These are phyloP conservation scores for Candida fluviatilis DNA, from an alignment of 805 yeast species.

Conservation along the genomic window DNA sequence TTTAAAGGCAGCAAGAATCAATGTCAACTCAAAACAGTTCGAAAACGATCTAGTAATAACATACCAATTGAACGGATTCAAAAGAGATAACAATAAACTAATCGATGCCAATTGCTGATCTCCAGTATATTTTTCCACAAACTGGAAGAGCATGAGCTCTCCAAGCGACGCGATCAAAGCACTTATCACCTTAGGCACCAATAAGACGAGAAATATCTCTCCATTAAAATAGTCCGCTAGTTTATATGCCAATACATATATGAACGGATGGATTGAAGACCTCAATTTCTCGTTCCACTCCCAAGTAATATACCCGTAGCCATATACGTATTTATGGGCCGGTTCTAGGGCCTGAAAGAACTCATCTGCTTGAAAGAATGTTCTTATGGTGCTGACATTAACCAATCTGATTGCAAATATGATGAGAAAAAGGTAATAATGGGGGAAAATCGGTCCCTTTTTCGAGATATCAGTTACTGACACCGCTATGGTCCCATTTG, in stretches of 20 bases:
- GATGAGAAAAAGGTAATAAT: background rate
- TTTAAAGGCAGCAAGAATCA: conserved; percentile 63
- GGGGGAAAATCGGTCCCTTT: background rate
- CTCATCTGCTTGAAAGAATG: conserved; percentile 96
- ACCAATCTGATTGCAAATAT: conserved; percentile 22
- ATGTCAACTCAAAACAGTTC: conserved; percentile 71
- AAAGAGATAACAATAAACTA: conserved; percentile 48
- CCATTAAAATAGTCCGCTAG: conserved; percentile 22
- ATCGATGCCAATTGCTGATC: conserved; percentile 32
- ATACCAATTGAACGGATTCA: conserved; percentile 79
- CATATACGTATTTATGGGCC: conserved; percentile 71
- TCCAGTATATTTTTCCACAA: conserved; percentile 38
- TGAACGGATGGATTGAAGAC: conserved; percentile 73
- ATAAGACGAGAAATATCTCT: conserved; percentile 33
- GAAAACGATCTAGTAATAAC: conserved; percentile 79
- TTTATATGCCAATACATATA: conserved; percentile 49
- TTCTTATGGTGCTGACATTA: conserved; percentile 60
- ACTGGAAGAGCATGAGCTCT: conserved; percentile 55
- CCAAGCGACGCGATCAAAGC: conserved; percentile 68
- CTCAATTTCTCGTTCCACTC: conserved; percentile 82
- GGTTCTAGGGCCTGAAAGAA: conserved; percentile 92
- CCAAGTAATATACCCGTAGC: conserved; percentile 88
- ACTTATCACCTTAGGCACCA: conserved; percentile 64
- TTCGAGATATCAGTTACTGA: background rate
- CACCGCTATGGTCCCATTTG: too few relatives aligned